Evolutionary conservation across 108 stramenopile genomes (phyloP), one percentile per base, ranked within the genome.

Genomic region (Nannochloropsis gaditana): DNA sequence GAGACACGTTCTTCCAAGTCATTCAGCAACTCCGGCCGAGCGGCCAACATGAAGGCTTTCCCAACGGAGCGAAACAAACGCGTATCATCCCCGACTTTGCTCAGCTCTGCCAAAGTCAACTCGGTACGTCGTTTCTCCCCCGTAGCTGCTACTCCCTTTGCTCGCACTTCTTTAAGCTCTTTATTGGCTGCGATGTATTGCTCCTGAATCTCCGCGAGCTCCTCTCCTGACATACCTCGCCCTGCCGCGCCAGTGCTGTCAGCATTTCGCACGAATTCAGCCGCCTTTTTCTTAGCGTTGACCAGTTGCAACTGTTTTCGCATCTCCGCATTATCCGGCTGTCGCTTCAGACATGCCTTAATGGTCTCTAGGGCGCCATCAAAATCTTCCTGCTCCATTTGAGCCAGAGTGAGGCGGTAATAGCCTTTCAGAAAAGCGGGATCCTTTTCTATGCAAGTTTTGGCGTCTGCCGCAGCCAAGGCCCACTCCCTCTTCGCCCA

Each of bases 351-450:
- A 11, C 95, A 95, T 85, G 94, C 93, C 84, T 93, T 93, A 85
- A 94, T 92, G 11, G 94, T 93, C 17, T 93, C 90, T 17, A 90
- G 79, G 45, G 95, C 96, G 10, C 88, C 88, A 43, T 95, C 95
- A 80, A 93, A 93, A 59, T 94, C 90, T 81, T 93, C 84, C 83
- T 91, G 88, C 89, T 95, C 95, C 9, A 94, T 91, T 85, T 93
- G 94, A 21, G 95, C 95, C 79, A 88, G 91, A 10, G 94, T 94
- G 21, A 96, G 92, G 15, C 96, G 94, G 87, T 96, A 95, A 87
- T 95, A 96, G 47, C 94, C 96, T 85, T 95, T 95, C 85, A 95
- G 87, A 88, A 96, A 96, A 79, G 92, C 44, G 9, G 96, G 96
- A 81, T 95, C 85, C 17, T 94, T 83, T 86, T 93, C 91, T 73